Evolutionary conservation across 2,329 filamentous ascomycete genomes (phyloP).

Genomic region (Aureobasidium sp.): DNA sequence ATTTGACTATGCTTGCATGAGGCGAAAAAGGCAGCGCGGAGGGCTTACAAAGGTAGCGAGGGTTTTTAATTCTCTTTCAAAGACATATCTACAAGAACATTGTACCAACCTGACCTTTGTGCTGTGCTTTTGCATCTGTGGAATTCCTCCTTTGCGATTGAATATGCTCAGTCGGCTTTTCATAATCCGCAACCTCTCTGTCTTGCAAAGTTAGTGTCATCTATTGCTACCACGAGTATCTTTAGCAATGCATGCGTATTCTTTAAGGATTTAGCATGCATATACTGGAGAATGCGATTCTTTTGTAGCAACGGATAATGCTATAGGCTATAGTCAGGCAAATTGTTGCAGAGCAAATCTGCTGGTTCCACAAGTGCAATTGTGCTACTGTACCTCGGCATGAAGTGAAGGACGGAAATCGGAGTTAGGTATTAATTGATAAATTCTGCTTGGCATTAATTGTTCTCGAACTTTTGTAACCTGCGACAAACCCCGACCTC

Average conservation of each 20-base stretch:
- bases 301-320: no score
- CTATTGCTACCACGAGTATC: no score
- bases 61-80: not conserved
- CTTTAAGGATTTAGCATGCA: no score
- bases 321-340: not conserved
- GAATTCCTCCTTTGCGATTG: no score
- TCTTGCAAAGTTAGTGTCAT: no score
- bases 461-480: slow-evolving; percentile 7
- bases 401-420: not conserved
- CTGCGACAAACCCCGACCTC: not conserved
- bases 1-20: not conserved
- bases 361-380: no score
- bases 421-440: not conserved
- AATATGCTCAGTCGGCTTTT: no score
- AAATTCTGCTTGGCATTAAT: not conserved
- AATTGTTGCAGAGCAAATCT: not conserved
- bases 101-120: not conserved
- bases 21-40: not conserved
- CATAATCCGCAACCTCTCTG: no score
- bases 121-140: not conserved
- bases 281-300: no score
- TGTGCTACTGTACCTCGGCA: not conserved
- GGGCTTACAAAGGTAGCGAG: not conserved
- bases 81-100: not conserved
- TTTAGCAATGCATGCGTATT: no score